Conservation (phyloP, 805 yeast genomes). For the Candida nitratophila region DNA sequence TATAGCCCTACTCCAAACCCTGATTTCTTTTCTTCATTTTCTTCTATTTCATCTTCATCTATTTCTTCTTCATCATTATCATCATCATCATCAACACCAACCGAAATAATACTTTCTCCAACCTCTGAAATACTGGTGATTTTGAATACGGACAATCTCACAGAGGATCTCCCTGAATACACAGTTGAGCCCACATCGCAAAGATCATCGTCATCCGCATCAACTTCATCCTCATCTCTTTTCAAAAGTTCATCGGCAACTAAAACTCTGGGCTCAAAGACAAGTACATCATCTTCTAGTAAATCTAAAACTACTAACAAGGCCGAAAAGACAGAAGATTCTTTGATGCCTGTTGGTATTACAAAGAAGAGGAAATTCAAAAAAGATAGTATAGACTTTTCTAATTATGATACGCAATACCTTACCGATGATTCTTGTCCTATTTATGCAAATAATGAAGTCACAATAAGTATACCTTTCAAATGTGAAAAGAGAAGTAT, state of each 20-base stretch:
- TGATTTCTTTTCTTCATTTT: neutral
- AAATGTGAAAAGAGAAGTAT: conserved; percentile 18
- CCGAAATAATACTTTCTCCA: neutral
- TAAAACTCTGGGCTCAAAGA: too few relatives aligned
- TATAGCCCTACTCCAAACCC: neutral
- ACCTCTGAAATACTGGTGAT: neutral
- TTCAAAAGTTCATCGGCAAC: too few relatives aligned
- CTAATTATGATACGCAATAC: neutral
- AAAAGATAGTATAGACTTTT: neutral
- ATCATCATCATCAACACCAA: neutral
- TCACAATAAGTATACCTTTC: conserved; percentile 18
- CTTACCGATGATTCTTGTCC: conserved; percentile 21
- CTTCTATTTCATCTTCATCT: neutral
- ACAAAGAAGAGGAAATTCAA: conserved; percentile 3
- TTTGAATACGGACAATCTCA: too few relatives aligned
- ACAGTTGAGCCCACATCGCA: too few relatives aligned
- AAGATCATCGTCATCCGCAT: too few relatives aligned
- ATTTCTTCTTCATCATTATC: neutral
- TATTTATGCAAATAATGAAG: conserved; percentile 16
- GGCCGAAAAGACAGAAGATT: too few relatives aligned
- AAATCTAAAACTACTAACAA: too few relatives aligned
- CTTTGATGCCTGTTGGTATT: conserved; percentile 9
- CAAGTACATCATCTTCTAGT: too few relatives aligned
- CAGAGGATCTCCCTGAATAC: too few relatives aligned
- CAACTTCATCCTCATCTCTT: too few relatives aligned